Evolutionary conservation across 768 basidiomycete species (phyloP), one percentile per base, ranked within the genome.

Genomic region (Pulveroboletus sp.): DNA sequence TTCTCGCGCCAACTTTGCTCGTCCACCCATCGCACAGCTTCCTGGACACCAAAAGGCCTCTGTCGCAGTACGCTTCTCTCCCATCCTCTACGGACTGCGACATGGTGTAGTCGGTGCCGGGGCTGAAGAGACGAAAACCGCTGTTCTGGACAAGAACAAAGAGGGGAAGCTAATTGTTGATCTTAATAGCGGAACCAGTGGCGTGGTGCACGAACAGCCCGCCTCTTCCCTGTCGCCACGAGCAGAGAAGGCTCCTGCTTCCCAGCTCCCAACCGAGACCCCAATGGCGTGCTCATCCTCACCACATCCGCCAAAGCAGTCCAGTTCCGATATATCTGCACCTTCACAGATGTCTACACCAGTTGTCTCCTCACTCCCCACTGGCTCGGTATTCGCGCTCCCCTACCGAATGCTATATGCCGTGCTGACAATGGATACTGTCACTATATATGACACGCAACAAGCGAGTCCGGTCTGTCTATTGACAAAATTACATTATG

Each of bases 41-140:
- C 94, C 96, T 3, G 96, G 96, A 2, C 91, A 97, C 73, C 92
- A 93, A 71, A 96, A 95, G 59, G 86, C 95, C 0, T 93, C 89
- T 58, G 86, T 98, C 3, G 95, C 90, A 1, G 93, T 99, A 33
- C 76, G 84, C 40, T 99, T 98, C 69, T 94, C 90, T 28, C 96
- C 95, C 0, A 77, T 97, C 18, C 68, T 99, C 37, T 98, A 93
- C 61, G 93, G 97, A 61, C 73, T 97, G n/a, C 76, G 95, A 24
- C 75, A 77, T 8, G 80, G 76, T 24, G 77, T 85, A 1, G 56
- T 61, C 30, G 70, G 67, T 15, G 54, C 62, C 4, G 69, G 66
- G 10, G 46, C 45, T 17, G 62, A 66, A 18, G 79, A 80, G 47
- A 68, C 76, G 4, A 77, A 78, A 57, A 75, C 74, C n/a, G 81